Evolutionary conservation across 2,329 filamentous ascomycete genomes (phyloP), one percentile per base, ranked within the genome.

Genomic region (Dryadomyces quercus-mongolicae): DNA sequence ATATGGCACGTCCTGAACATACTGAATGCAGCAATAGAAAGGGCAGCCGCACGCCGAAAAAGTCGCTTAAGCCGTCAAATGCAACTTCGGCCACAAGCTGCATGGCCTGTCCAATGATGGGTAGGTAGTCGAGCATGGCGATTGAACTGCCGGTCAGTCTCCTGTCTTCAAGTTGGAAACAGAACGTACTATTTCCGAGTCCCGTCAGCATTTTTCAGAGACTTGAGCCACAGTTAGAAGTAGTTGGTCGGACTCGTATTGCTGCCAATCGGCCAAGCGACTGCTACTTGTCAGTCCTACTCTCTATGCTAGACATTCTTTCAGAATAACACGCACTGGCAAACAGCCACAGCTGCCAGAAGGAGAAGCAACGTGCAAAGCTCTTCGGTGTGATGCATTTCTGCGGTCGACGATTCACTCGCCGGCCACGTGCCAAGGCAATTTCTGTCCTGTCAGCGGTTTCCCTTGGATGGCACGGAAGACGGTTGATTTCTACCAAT

Each of bases 201-300:
- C 7, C 55, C 52, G 20, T 56, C 44, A 3, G 36, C 8, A 25
- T 56, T 56, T 22, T 43, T 56, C 16, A 56, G 34, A 8, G 55
- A 56, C 20, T 56, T 56, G 1, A 56, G 45, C 55, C 55, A 56
- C 18, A 56, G 43, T 10, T 56, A 52, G 16, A 56, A 56, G 45
- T 54, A 56, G 38, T 47, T 51, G 9, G 55, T 40, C 15, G 55
- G 52, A 18, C 12, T 8, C 5, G 55, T 56, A 34, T 56, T 56
- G 22, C 49, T 38, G 1, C 46, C 51, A 22, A 56, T 54, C 2
- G 55, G 52, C 55, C 55, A 56, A 1, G 51, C 51, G 20, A 56
- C 53, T 54, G 15, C 1, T n/a, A 20, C 18, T 13, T 2, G 20
- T n/a, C 4, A 31, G 10, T 21, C 22, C 7, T 22, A 4, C 15